Conservation (phyloP, 1,139 yeast species). For the Lodderomyces parapsilosis region DNA sequence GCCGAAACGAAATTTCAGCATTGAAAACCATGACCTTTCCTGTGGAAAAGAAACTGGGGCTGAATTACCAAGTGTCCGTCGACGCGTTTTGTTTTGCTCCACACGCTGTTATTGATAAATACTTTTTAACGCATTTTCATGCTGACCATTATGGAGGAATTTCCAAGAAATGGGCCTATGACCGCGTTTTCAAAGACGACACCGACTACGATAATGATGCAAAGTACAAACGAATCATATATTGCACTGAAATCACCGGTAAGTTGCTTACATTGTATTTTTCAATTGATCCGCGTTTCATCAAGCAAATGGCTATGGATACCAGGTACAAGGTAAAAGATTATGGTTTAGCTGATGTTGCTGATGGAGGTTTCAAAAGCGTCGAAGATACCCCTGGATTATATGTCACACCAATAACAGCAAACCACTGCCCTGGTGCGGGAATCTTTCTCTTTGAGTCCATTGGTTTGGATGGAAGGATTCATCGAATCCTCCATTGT, state of each 20-base stretch:
- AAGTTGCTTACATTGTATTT: conserved; percentile 53
- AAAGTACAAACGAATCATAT: conserved; percentile 43
- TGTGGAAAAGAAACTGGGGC: conserved; percentile 12
- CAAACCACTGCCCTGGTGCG: conserved; percentile 97
- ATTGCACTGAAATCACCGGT: conserved; percentile 71
- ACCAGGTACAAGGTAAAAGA: conserved; percentile 30
- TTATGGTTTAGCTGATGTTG: conserved; percentile 13
- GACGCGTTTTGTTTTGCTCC: conserved; percentile 67
- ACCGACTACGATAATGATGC: conserved; percentile 38
- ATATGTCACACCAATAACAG: conserved; percentile 66
- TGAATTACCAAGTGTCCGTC: conserved; percentile 46
- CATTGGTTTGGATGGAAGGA: conserved; percentile 21
- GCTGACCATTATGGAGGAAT: conserved; percentile 92
- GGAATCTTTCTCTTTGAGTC: conserved; percentile 74
- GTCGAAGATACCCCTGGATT: conserved; percentile 38
- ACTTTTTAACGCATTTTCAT: conserved; percentile 81
- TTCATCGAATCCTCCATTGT: conserved; percentile 63
- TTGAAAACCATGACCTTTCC: conserved; percentile 53
- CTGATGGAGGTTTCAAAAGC: conserved; percentile 17
- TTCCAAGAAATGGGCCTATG: conserved; percentile 66
- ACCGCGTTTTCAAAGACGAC: conserved; percentile 33
- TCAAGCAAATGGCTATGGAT: conserved; percentile 48
- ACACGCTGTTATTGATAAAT: conserved; percentile 44
- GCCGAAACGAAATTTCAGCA: conserved; percentile 48
- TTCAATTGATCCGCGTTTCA: conserved; percentile 52